Percentiles rank a stretch among this genome's conserved stretches.
phyloP scores from a whole-genome alignment of 805 yeast genomes.

The Clavispora carvajalis region DNA sequence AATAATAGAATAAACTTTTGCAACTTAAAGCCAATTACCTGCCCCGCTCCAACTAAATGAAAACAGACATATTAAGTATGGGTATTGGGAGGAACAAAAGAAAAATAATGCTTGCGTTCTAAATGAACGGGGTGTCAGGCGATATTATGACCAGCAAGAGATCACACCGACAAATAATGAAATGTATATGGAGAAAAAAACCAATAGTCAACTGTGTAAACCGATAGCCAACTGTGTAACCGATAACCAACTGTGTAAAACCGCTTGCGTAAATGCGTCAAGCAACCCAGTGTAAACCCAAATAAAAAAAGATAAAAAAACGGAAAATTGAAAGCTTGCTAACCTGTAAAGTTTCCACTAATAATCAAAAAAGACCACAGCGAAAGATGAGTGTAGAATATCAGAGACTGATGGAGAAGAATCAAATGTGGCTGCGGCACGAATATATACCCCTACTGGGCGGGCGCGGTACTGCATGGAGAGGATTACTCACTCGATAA shows the following conservation, averaged over 20 bases:
- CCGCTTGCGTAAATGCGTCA: background rate
- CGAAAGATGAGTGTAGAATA: background rate
- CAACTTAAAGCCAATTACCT: background rate
- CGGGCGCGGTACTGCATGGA: background rate
- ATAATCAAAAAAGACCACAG: background rate
- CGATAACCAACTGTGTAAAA: background rate
- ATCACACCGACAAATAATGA: background rate
- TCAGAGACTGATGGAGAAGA: background rate
- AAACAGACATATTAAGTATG: background rate
- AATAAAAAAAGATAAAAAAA: background rate
- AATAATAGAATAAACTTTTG: background rate
- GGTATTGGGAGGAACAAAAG: background rate
- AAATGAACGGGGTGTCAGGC: background rate
- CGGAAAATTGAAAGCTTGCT: background rate
- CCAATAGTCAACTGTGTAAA: too few species aligned
- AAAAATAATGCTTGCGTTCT: background rate
- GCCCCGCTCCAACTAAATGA: background rate
- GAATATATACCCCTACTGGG: background rate
- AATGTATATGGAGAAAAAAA: background rate
- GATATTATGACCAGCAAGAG: background rate
- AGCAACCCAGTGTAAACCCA: background rate
- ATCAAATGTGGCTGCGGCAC: conserved; percentile 1
- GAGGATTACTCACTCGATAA: background rate
- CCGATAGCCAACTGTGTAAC: background rate
- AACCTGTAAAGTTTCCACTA: background rate